phyloP scores from a whole-genome alignment of 1,284 basidiomycete genomes.

The Ustilago nuda region DNA sequence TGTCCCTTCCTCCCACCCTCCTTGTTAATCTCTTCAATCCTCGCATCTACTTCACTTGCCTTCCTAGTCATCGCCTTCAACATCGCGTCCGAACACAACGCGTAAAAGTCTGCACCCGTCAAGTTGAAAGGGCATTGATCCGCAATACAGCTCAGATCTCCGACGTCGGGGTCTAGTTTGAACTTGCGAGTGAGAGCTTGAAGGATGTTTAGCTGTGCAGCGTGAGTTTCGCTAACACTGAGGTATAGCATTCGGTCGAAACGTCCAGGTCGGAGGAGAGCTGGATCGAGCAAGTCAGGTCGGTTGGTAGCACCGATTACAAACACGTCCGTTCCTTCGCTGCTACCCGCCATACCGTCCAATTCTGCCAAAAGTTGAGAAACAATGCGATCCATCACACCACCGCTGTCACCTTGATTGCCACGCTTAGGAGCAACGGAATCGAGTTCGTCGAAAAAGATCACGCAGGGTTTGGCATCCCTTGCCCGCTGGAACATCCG shows the following conservation, averaged over 20 bases:
- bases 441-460: conserved; percentile 72
- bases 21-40: conserved; percentile 52
- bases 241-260: conserved; percentile 98
- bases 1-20: conserved; percentile 70
- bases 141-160: conserved; percentile 77
- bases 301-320: conserved; percentile 72
- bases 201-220: conserved; percentile 86
- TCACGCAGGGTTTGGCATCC: conserved; percentile 71
- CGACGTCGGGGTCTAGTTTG: conserved; percentile 78
- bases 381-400: conserved; percentile 72
- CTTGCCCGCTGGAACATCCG: conserved; percentile 71
- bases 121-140: conserved; percentile 85
- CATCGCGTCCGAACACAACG: conserved; percentile 94
- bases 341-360: conserved; percentile 70
- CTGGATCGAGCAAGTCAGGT: conserved; percentile 71
- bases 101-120: conserved; percentile 91
- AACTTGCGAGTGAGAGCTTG: conserved; percentile 94
- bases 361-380: conserved; percentile 71
- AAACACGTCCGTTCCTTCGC: conserved; percentile 70
- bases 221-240: conserved; percentile 88
- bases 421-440: conserved; percentile 72
- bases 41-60: conserved; percentile 78
- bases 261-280: conserved; percentile 72
- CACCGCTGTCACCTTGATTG: conserved; percentile 72
- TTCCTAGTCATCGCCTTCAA: conserved; percentile 93